Conservation (phyloP, 371 early-diverging fungal genomes). For the Zopfochytrium polystomum region DNA sequence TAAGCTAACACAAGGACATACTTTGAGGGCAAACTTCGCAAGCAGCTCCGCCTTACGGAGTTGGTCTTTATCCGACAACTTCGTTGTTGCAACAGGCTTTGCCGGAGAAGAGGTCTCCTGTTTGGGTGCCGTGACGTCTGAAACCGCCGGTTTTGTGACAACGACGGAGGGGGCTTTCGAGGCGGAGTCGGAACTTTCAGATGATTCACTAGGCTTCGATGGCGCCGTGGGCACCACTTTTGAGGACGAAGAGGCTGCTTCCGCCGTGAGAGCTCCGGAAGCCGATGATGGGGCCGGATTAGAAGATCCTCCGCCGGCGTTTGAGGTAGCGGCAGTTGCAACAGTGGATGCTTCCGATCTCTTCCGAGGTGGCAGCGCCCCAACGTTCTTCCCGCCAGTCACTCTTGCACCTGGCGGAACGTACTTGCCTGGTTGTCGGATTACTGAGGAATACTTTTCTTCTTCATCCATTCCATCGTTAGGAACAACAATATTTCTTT, state of each 20-base stretch:
- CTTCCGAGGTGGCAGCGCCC: not conserved
- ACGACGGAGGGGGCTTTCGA: too few species aligned
- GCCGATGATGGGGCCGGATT: not conserved
- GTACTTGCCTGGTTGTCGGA: constrained; percentile 41
- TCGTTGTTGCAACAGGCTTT: too few species aligned
- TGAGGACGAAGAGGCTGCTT: not conserved
- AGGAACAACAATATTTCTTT: constrained; percentile 70
- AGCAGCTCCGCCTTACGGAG: too few species aligned
- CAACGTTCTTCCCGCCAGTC: not conserved
- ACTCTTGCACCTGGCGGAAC: constrained; percentile 38
- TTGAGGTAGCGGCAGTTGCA: not conserved
- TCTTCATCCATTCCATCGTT: constrained; percentile 32
- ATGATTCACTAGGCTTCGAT: too few species aligned
- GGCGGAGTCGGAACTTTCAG: too few species aligned
- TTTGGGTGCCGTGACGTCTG: too few species aligned
- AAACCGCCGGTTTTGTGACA: too few species aligned
- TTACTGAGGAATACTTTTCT: constrained; percentile 45
- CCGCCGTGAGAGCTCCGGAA: constrained; percentile 1
- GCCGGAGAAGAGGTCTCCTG: too few species aligned
- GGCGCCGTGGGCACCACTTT: not conserved
- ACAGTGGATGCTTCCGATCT: not conserved
- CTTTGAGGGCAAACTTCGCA: too few species aligned
- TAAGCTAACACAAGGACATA: too few species aligned
- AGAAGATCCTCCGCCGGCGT: not conserved
- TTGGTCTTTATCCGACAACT: too few species aligned